Evolutionary conservation across 257 asterid species (phyloP), one percentile per base, ranked within the genome.

Genomic region (Solanum pinnatisectum): DNA sequence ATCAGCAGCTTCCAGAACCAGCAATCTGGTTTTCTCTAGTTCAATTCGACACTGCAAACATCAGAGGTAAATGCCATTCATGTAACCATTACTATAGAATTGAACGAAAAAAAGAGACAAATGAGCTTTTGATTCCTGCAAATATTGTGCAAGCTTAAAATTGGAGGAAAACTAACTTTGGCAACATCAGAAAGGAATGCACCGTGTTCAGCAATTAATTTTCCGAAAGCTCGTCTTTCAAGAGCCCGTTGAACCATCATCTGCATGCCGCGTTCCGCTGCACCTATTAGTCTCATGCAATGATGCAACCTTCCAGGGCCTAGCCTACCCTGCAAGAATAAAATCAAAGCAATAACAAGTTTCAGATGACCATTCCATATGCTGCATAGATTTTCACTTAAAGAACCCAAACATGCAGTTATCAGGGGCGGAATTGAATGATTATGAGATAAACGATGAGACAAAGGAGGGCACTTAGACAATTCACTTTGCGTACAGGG

Each of bases 251-350:
- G 96, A 87, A 96, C 88, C 94, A 97, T 93, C 94, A 96, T 83
- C 91, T 93, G 96, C 98, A 97, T 96, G 72, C 98, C 99, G 16
- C 98, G 98, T 88, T 97, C 98, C 10, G 99, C 99, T 78, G 98
- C 98, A 15, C 99, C 99, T 23, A 97, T 95, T 88, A 94, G 87
- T 88, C 99, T 97, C 99, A 97, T 96, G 96, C 99, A 97, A 89
- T 97, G 99, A 92, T 97, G 99, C 89, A 97, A 85, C 90, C 99
- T 94, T 88, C 99, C 99, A 0, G 99, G 99, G 63, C 99, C 99
- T 78, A 97, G 92, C 90, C 99, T 92, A 86, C 99, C 99, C 99
- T 96, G 94, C 81, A 84, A 44, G 74, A 86, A 88, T 5, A 72
- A 37, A 73, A 36, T 74, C 25, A 25, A 73, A 74, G 30, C 32